Evolutionary conservation across 106 monocot species (phyloP), one percentile per base, ranked within the genome.

Genomic region (Alisma plantagoaquatica): DNA sequence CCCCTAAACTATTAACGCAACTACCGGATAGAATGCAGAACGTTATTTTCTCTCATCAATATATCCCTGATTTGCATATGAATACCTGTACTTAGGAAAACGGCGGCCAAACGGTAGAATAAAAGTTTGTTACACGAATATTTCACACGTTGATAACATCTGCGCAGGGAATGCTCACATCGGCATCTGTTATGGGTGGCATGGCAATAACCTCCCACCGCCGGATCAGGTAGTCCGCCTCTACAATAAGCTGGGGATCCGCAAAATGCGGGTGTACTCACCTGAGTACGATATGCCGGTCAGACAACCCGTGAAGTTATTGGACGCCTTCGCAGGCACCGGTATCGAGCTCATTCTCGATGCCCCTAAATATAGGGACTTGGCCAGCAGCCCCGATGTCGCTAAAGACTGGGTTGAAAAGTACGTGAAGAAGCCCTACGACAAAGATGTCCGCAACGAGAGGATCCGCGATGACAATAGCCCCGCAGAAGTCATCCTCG

Each of bases 361-460:
- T 6, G 26, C 49, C 4, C 49, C 26, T 2, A 49, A 49, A 21
- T 11, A 49, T 19, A 21, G 26, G 22, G 10, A 19, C 0, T 25
- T 49, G 9, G 49, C n/a, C 18, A 21, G 8, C 49, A 25, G 26
- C 49, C 17, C 18, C 11, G 22, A 21, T 10, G 22, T n/a, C 49
- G 49, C 49, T 25, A 25, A 3, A 6, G 26, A 6, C 12, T 49
- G 49, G 49, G 49, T 49, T 25, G 14, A 6, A 12, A 49, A 21
- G 1, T 23, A 49, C 49, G 22, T 49, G 23, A 4, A 9, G n/a
- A 21, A 21, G n/a, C 22, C 22, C 49, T 12, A 21, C 2, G 19
- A 59, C 64, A 59, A 64, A 2, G 45, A 8, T 11, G 69, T 56
- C 11, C 62, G 75, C 3, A 75, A 75, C 26, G 68, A 75, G 47